Conservation (phyloP, 768 basidiomycete species). For the Punctularia strigosozonata region DNA sequence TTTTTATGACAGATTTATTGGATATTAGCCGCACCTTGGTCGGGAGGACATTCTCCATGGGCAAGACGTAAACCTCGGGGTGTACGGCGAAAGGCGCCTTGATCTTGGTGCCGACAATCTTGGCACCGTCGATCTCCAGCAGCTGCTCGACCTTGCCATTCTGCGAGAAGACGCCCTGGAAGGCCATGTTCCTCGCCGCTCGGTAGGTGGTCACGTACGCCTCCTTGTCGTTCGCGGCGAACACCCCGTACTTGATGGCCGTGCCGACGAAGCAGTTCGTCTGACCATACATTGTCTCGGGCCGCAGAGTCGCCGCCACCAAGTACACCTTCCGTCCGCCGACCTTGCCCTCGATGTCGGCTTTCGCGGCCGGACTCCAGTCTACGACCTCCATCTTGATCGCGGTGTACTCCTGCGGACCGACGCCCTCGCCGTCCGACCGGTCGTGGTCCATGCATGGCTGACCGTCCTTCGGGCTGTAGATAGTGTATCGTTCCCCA, state of each 20-base stretch:
- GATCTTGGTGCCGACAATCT: constrained; percentile 80
- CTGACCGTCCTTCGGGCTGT: constrained; percentile 96
- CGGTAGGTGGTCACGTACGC: constrained; percentile 85
- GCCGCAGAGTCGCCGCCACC: constrained; percentile 92
- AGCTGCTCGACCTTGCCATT: constrained; percentile 67
- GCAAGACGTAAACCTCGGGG: constrained; percentile 86
- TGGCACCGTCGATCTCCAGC: constrained; percentile 65
- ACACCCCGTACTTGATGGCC: constrained; percentile 84
- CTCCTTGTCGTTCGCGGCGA: constrained; percentile 75
- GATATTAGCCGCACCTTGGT: constrained; percentile 51
- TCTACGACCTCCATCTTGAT: constrained; percentile 89
- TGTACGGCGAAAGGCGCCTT: constrained; percentile 76
- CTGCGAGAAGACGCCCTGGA: constrained; percentile 71
- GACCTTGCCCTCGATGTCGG: constrained; percentile 51
- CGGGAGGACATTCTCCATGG: constrained; percentile 98
- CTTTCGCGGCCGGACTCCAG: constrained; percentile 66
- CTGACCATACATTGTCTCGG: constrained; percentile 99
- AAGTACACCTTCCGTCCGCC: constrained; percentile 77
- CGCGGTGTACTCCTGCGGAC: constrained; percentile 91
- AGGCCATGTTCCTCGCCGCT: constrained; percentile 95
- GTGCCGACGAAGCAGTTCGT: constrained; percentile 97
- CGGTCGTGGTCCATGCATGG: constrained; percentile 99
- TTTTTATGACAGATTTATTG: not conserved
- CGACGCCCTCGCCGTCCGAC: constrained; percentile 85
- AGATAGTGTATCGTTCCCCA: constrained; percentile 96